Conservation (phyloP, 106 monocot species). For the Hemerocallis citrina region DNA sequence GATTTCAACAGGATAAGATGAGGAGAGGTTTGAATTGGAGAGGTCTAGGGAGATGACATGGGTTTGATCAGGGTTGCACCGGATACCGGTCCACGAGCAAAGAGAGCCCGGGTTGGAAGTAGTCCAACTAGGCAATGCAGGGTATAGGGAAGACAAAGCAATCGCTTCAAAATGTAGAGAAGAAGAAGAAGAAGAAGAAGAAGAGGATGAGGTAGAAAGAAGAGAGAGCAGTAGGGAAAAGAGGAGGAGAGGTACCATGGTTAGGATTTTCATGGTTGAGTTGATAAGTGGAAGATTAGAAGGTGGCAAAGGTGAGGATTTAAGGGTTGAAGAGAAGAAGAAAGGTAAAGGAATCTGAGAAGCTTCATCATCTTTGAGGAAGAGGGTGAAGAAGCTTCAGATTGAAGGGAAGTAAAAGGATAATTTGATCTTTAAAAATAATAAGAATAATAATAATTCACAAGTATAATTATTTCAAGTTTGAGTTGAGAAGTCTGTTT, state of each 20-base stretch:
- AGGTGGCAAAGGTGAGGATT: background rate
- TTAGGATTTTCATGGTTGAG: conserved; percentile 1
- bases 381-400: conserved; percentile 33
- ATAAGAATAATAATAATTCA: background rate
- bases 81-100: conserved; percentile 69
- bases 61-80: conserved; percentile 21
- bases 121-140: conserved; percentile 36
- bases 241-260: conserved; percentile 14
- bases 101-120: conserved; percentile 22
- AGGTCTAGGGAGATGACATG: conserved; percentile 46
- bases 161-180: too few relatives aligned
- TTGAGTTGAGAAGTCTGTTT: background rate
- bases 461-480: background rate
- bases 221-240: background rate
- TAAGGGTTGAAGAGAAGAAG: conserved; percentile 12
- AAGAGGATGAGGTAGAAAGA: background rate
- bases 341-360: conserved; percentile 31
- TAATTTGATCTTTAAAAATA: background rate
- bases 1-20: conserved; percentile 18
- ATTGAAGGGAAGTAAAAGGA: conserved; percentile 26
- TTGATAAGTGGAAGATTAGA: background rate
- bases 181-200: conserved; percentile 11
- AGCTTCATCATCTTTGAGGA: conserved; percentile 19
- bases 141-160: conserved; percentile 24
- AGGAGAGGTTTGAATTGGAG: conserved; percentile 57